Evolutionary conservation across 148 eudicot species (phyloP).

Genomic region (Dianthus caryophyllus): DNA sequence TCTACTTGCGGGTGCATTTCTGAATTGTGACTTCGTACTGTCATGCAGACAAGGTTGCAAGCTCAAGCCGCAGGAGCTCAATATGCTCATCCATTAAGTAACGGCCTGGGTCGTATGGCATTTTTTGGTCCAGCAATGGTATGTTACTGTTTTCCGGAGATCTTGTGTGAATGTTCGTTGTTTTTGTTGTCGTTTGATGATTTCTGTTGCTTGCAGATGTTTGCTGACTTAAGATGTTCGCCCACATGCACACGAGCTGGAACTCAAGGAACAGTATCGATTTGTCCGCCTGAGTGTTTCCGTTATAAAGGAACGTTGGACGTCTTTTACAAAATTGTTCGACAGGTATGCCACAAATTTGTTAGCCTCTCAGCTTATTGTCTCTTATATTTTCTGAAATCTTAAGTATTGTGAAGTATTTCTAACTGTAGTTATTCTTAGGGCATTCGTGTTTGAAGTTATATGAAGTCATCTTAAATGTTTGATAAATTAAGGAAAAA

Average conservation of each 20-base stretch:
- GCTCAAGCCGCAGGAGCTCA: constrained; percentile 96
- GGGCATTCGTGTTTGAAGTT: too few relatives aligned
- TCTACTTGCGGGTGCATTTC: background rate
- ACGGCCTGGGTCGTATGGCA: constrained; percentile 74
- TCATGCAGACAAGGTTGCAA: constrained; percentile 87
- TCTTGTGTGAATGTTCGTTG: background rate
- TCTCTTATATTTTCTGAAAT: too few relatives aligned
- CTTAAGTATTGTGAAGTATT: too few relatives aligned
- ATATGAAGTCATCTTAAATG: background rate
- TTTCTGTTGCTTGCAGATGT: constrained; percentile 51
- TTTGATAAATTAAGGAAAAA: too few relatives aligned
- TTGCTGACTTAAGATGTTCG: constrained; percentile 96
- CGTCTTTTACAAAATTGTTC: constrained; percentile 73
- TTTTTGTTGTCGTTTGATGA: constrained; percentile 1
- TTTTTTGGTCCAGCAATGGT: constrained; percentile 96
- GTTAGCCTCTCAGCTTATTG: background rate
- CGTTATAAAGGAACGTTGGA: constrained; percentile 95
- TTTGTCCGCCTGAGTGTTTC: constrained; percentile 97
- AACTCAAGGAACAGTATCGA: constrained; percentile 84
- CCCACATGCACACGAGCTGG: constrained; percentile 90
- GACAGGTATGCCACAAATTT: constrained; percentile 52
- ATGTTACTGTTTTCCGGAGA: constrained; percentile 14
- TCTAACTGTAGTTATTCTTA: too few relatives aligned
- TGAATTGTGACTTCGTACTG: background rate
- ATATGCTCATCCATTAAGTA: constrained; percentile 83